Conservation (phyloP, 768 basidiomycete species). For the Filobasidium floriforme region DNA sequence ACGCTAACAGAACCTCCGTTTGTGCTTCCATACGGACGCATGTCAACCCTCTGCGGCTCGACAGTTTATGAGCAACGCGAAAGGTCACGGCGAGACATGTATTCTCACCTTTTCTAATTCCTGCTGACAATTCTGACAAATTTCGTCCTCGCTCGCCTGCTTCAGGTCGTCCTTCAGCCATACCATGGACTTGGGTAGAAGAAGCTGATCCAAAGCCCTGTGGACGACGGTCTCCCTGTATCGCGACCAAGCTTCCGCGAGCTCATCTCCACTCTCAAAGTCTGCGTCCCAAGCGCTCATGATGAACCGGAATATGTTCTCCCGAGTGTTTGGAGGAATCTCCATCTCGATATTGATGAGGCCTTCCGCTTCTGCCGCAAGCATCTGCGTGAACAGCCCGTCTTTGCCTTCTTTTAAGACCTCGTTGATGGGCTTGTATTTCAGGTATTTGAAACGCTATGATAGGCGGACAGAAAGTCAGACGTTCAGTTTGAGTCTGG, state of each 20-base stretch:
- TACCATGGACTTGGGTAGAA: slow-evolving; percentile 76
- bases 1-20: slow-evolving; percentile 68
- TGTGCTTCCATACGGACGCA: slow-evolving; percentile 68
- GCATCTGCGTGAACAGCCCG: slow-evolving; percentile 80
- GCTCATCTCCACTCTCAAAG: slow-evolving; percentile 42
- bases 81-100: slow-evolving; percentile 14
- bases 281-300: slow-evolving; percentile 6
- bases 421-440: slow-evolving; percentile 62
- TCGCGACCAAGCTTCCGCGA: slow-evolving; percentile 83
- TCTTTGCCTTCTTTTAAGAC: slow-evolving; percentile 63
- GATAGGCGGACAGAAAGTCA: neutral
- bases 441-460: slow-evolving; percentile 91
- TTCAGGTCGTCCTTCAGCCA: slow-evolving; percentile 84
- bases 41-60: slow-evolving; percentile 63
- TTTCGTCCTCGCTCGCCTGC: slow-evolving; percentile 78
- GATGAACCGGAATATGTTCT: slow-evolving; percentile 57
- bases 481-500: neutral
- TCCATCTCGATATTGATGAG: slow-evolving; percentile 69
- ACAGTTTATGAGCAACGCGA: neutral
- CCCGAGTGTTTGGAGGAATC: slow-evolving; percentile 49
- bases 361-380: slow-evolving; percentile 80
- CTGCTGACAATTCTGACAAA: slow-evolving; percentile 62
- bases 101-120: slow-evolving; percentile 60
- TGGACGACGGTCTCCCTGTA: slow-evolving; percentile 70
- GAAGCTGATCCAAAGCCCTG: slow-evolving; percentile 67